Base-by-base conservation (phyloP, 139 green algal species). In the Coccomyxa sp. region DNA sequence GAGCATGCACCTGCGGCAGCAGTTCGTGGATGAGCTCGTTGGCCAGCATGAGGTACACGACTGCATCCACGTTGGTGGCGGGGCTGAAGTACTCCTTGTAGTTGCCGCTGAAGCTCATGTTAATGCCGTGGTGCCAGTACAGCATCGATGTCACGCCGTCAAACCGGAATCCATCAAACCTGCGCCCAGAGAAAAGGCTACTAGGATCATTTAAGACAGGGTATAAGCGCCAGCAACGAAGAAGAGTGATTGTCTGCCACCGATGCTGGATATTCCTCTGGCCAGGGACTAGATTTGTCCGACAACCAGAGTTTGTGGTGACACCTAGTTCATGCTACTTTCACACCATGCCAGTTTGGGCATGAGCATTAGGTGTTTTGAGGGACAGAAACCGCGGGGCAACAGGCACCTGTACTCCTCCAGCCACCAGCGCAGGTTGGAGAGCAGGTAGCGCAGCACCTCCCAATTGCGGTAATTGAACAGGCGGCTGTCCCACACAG, bases 91-190 rank as follows among this genome's bases (percentile, higher is more conserved):
- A 88, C 58, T 84, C 92, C 16, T 90, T 31, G 87, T 98, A 98
- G 78, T 91, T 67, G 13, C 96, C 96, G 12, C 83, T 87, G 88
- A 98, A 98, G 23, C 85, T 90, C 15, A 92, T 86, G 90, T 96
- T 89, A 82, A 98, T 95, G 84, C 96, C 96, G 86, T 98, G 96
- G 89, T 98, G 96, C 82, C 96, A 91, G 90, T 99, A 99, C 79
- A 99, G 91, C 96, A 99, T 99, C 79, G 89, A 96, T 4, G 96
- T 98, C 4, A 99, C 96, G 67, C 96, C 96, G 87, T 99, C 96
- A 87, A 98, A 98, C 58, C 95, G 88, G 88, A 98, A 98, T 25
- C 95, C 95, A 78, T 99, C 96, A 89, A 99, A 99, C 78, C 93
- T 95, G 83, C 58, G 78, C 3, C 16, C 23, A 81, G 74, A 11